These are phyloP conservation scores for Cladosporium sp. DNA, from an alignment of 2,329 filamentous ascomycete genomes.

Conservation along the genomic window DNA sequence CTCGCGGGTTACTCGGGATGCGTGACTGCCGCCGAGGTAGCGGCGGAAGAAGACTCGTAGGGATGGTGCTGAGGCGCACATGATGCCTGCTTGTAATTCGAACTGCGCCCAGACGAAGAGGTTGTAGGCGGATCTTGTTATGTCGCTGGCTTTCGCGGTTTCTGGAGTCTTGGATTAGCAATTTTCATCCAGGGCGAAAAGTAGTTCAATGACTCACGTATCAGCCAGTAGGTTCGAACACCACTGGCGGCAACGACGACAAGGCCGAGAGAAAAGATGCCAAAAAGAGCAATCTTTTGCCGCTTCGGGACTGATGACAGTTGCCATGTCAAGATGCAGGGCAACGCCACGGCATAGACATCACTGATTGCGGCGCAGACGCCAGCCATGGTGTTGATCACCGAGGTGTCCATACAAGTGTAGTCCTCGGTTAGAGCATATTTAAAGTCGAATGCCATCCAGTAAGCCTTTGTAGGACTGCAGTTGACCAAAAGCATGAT, in stretches of 20 bases:
- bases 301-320: constrained; percentile 38
- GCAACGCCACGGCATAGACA: constrained; percentile 36
- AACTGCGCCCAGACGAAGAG: constrained; percentile 25
- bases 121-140: constrained; percentile 24
- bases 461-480: constrained; percentile 37
- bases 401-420: constrained; percentile 35
- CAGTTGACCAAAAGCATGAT: constrained; percentile 30
- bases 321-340: constrained; percentile 42
- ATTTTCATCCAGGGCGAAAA: too few relatives aligned
- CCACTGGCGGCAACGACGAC: constrained; percentile 36
- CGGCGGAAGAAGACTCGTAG: constrained; percentile 20
- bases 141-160: constrained; percentile 14
- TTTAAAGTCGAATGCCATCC: constrained; percentile 32
- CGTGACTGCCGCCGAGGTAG: constrained; percentile 14
- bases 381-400: constrained; percentile 36
- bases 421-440: constrained; percentile 31
- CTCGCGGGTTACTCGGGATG: not conserved
- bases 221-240: constrained; percentile 36
- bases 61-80: constrained; percentile 26
- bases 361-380: constrained; percentile 37
- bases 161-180: constrained; percentile 13
- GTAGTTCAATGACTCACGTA: constrained; percentile 15
- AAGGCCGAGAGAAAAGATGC: constrained; percentile 41
- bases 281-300: constrained; percentile 42
- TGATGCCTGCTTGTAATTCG: constrained; percentile 26